Evolutionary conservation across 192 early-diverging fungal species (phyloP), one percentile per base, ranked within the genome.

Genomic region (Dissophora globulifera): DNA sequence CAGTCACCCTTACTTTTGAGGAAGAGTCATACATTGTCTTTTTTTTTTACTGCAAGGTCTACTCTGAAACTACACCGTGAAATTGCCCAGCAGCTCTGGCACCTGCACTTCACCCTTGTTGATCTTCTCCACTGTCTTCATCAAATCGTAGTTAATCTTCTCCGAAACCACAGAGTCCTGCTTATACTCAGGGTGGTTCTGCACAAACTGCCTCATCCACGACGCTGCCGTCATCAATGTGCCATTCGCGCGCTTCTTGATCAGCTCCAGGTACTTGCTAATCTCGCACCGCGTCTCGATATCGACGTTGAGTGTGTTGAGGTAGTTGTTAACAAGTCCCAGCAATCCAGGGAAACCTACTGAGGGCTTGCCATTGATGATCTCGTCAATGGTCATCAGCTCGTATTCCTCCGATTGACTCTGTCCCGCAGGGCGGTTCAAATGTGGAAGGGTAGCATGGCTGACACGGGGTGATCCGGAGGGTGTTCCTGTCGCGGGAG

Each of bases 121-220:
- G 54, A 90, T 84, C 40, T 85, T 79, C 43, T 84, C 84, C 31
- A 86, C 53, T 52, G 68, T 80, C 72, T 86, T 87, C 32, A 93
- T 81, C 55, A 99, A 66, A 69, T 99, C 97, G 64, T 91, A 95
- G 72, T 86, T 92, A 69, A 99, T 94, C 63, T 89, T 83, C 12
- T 91, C 79, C 5, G 88, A 85, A 8, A 99, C 93, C 1, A 95
- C 92, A 31, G 92, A 94, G 81, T 99, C 97, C 23, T 89, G 83
- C 56, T 91, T 88, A 83, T 99, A 99, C 6, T 84, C 89, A 3
- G 94, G 92, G 61, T 99, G 97, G 47, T 72, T 81, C 41, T 80
- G 84, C 23, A 97, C 94, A 84, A 97, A 96, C 26, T 91, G 81
- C 53, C 97, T 90, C 35, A 96, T 92, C 91, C 94, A 99, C 9